These are phyloP conservation scores for Trichaptum fuscoviolaceum DNA, from an alignment of 768 basidiomycete species.

Conservation along the genomic window DNA sequence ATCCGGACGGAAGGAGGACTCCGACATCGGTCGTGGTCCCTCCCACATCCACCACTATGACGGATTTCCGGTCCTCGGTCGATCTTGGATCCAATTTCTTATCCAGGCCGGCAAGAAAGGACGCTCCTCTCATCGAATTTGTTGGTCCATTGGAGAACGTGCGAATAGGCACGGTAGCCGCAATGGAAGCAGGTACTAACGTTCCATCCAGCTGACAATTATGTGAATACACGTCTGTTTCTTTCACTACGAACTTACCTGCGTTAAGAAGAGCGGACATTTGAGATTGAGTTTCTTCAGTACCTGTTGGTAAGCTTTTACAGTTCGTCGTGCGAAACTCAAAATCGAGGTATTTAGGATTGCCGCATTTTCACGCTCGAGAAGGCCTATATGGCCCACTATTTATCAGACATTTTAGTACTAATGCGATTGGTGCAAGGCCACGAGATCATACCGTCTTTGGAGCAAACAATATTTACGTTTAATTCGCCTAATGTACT, in stretches of 20 bases:
- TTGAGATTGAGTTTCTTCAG: slow-evolving; percentile 39
- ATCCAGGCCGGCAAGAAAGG: slow-evolving; percentile 46
- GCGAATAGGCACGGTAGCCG: slow-evolving; percentile 53
- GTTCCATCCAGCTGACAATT: slow-evolving; percentile 46
- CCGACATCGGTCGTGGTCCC: slow-evolving; percentile 66
- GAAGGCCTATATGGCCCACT: slow-evolving; percentile 54
- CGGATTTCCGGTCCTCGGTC: slow-evolving; percentile 24
- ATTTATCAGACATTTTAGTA: slow-evolving; percentile 7
- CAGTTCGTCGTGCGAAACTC: slow-evolving; percentile 50
- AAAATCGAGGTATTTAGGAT: slow-evolving; percentile 65
- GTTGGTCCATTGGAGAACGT: slow-evolving; percentile 61
- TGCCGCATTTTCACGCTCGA: slow-evolving; percentile 63
- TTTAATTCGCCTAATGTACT: slow-evolving; percentile 27
- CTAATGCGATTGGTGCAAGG: neutral
- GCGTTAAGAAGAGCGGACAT: slow-evolving; percentile 50
- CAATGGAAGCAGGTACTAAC: slow-evolving; percentile 41
- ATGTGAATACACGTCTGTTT: neutral
- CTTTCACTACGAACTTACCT: neutral
- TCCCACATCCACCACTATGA: slow-evolving; percentile 58
- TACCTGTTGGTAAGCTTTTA: slow-evolving; percentile 48
- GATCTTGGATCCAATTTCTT: slow-evolving; percentile 17
- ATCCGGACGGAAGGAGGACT: slow-evolving; percentile 52
- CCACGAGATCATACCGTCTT: slow-evolving; percentile 31
- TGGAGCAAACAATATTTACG: slow-evolving; percentile 47
- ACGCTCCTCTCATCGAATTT: slow-evolving; percentile 67